Base-by-base conservation (phyloP, 1,284 basidiomycete species). In the Schizophyllum commune region DNA sequence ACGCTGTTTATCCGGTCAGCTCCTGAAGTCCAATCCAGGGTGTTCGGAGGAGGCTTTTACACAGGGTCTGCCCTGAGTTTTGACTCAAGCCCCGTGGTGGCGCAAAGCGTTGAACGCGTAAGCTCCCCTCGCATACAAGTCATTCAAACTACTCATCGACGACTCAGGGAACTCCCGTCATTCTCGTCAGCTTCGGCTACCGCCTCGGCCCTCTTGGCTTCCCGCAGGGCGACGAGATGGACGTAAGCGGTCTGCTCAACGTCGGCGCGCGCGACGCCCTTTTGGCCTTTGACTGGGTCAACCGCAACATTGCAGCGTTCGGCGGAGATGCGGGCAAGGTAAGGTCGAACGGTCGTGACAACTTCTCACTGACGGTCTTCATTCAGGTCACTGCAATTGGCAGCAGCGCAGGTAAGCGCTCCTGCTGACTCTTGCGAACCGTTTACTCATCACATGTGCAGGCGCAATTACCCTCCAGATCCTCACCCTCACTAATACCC, bases 171-270 rank as follows among this genome's bases (percentile, higher is more conserved):
- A 67, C 65, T 1, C 65, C 65, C 15, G 34, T 67, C n/a, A 66
- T 80, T 4, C 74, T 75, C 27, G 75, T 79, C 32, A 72, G 69
- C 32, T 68, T 79, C 65, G 77, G 79, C 64, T 79, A 81, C 61
- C 75, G 80, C 8, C 58, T 75, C 4, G 73, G 72, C 0, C 72
- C 73, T 4, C 67, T 78, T 17, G 77, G 78, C 0, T 78, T 78
- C 59, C 74, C 74, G 5, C 70, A 72, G 62, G 75, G 74, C 1
- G 54, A 64, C 5, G 75, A 76, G 60, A 74, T 74, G 13, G 66
- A 62, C 11, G 17, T 57, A n/a, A 59, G 61, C 2, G 71, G 66
- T 17, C 67, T 66, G 0, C 64, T 77, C n/a, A 77, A 77, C 60
- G 64, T 76, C 21, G 75, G 70, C 4, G 58, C 73, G 32, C 68